A percentile compares a stretch with the other conserved stretches of the same genome.
Evolutionary conservation across 306 rosid genomes (phyloP).

Genomic region (Ceratonia siliqua): DNA sequence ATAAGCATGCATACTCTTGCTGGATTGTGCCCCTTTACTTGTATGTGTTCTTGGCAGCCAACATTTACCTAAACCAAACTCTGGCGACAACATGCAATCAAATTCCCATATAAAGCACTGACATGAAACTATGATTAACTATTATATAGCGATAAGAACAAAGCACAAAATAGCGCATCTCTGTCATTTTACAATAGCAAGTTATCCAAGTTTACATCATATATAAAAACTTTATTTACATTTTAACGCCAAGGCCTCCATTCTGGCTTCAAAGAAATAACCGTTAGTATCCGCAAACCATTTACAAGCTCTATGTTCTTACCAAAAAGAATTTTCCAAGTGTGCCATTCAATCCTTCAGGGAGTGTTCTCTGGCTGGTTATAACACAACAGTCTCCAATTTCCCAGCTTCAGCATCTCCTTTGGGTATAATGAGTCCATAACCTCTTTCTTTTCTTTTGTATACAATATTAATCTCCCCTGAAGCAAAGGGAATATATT

Average conservation of each 20-base stretch:
- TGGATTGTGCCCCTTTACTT: not conserved
- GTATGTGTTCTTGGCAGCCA: not conserved
- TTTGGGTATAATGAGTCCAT: constrained; percentile 87
- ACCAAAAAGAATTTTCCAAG: constrained; percentile 24
- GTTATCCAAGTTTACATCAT: constrained; percentile 30
- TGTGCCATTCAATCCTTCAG: constrained; percentile 52
- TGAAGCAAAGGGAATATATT: constrained; percentile 33
- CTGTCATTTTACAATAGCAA: constrained; percentile 25
- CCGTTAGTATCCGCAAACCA: constrained; percentile 29
- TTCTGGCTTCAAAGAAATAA: constrained; percentile 32
- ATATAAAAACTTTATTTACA: constrained; percentile 27
- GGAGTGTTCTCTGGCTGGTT: constrained; percentile 53
- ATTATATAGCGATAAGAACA: not conserved
- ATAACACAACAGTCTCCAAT: constrained; percentile 46
- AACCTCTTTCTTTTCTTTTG: constrained; percentile 84
- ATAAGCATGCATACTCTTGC: not conserved
- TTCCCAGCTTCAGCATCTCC: constrained; percentile 50
- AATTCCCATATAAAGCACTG: not conserved
- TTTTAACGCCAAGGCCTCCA: constrained; percentile 16
- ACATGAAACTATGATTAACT: constrained; percentile 15
- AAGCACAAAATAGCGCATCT: constrained; percentile 15
- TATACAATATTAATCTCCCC: constrained; percentile 85
- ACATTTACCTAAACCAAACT: constrained; percentile 6
- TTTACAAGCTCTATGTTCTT: constrained; percentile 36
- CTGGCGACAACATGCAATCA: not conserved